Base-by-base conservation (phyloP, 352 stramenopile species). In the Pythium vanterpoolii region DNA sequence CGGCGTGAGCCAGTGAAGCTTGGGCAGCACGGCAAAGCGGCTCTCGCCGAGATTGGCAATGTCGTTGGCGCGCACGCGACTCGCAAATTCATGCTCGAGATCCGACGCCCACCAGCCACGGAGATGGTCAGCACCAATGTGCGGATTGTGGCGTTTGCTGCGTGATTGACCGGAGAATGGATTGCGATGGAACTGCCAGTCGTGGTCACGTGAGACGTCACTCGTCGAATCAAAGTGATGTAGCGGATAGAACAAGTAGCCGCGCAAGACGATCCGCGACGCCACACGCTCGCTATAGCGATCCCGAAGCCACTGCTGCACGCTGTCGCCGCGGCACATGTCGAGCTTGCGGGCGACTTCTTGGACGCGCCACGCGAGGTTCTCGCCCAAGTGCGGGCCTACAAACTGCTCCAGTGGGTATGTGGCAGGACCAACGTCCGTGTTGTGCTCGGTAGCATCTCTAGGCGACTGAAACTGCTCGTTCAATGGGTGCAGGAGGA, bases 161-260 rank as follows among this genome's bases (percentile, higher is more conserved):
- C 18, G 23, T 3, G 18, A 58, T 26, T 28, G 62, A 30, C 31
- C 21, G 24, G 31, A 36, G 31, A 11, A 36, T 9, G 64, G 63
- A 31, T 80, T 81, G 5, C 34, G 64, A 56, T 85, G 71, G 27
- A 82, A 73, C 18, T 46, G 21, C 77, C 77, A 87, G 44, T 80
- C 73, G 39, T 85, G 75, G 14, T 28, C 60, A 21, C 67, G 66
- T 10, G 73, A 75, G 1, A 77, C 72, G n/a, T 74, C 51, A 7
- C 69, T 75, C 0, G 80, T 88, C 30, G 73, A 80, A 0, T 31
- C 19, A 23, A 89, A 83, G 45, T 74, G 45, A 1, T 45, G 46
- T 9, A 91, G 65, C 16, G 81, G 81, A 27, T 89, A 81, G 55
- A 91, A 91, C 26, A 91, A 58, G 19, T 87, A 88, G 0, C 81